phyloP scores from a whole-genome alignment of 2,329 filamentous ascomycete species.

The Grosmannia serpens region DNA sequence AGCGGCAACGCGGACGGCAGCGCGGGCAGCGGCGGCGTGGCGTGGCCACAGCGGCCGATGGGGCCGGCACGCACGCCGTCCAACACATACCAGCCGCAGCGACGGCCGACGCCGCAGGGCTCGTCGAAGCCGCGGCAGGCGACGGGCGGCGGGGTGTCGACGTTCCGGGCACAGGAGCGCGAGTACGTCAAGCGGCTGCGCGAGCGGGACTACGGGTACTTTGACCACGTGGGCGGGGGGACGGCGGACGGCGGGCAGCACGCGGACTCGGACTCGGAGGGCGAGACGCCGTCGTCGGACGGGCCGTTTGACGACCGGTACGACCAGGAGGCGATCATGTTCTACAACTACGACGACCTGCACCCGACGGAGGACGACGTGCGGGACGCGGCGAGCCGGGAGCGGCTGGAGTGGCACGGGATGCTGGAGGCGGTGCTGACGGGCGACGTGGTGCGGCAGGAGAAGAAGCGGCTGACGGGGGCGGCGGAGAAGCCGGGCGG shows the following conservation, averaged over 20 bases:
- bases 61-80: conserved; percentile 64
- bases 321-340: conserved; percentile 86
- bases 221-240: conserved; percentile 53
- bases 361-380: conserved; percentile 85
- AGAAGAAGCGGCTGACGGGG: conserved; percentile 90
- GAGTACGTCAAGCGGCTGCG: conserved; percentile 89
- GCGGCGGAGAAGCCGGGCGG: conserved; percentile 48
- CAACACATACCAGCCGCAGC: conserved; percentile 63
- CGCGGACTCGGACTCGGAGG: conserved; percentile 73
- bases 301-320: conserved; percentile 75
- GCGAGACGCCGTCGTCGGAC: conserved; percentile 80
- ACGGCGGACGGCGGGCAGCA: conserved; percentile 38
- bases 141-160: conserved; percentile 25
- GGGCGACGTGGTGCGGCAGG: conserved; percentile 92
- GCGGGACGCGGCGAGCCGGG: conserved; percentile 75
- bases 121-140: conserved; percentile 36
- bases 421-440: conserved; percentile 95
- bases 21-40: conserved; percentile 6
- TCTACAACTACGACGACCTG: conserved; percentile 80
- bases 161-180: conserved; percentile 69
- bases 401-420: conserved; percentile 92
- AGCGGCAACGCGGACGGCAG: conserved; percentile 10
- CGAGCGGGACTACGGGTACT: conserved; percentile 60
- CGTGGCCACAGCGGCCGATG: conserved; percentile 48
- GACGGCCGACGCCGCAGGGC: conserved; percentile 29